phyloP scores from a whole-genome alignment of 306 rosid genomes.

The Quercus dentata region DNA sequence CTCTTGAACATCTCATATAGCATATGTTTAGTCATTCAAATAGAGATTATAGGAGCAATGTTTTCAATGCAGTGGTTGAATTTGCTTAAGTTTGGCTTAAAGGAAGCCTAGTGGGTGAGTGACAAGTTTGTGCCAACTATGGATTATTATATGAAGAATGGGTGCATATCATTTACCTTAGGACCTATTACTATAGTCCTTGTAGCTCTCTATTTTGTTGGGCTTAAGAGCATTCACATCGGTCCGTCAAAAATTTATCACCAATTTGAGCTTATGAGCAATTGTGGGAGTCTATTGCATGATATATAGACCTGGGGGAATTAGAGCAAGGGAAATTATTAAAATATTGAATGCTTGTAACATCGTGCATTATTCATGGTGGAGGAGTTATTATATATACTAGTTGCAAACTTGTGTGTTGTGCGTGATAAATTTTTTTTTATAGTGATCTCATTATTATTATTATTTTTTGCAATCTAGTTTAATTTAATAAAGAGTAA shows the following conservation, averaged over 20 bases:
- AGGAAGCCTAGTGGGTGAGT: slow-evolving; percentile 67
- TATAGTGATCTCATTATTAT: too few species aligned
- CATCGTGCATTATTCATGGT: too few species aligned
- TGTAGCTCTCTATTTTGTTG: slow-evolving; percentile 69
- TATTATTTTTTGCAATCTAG: too few species aligned
- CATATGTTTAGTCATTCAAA: background rate
- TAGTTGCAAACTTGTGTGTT: too few species aligned
- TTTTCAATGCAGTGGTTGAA: slow-evolving; percentile 67
- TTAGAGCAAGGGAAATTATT: too few species aligned
- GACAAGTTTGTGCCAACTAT: slow-evolving; percentile 52
- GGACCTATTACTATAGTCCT: slow-evolving; percentile 62
- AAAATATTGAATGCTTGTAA: too few species aligned
- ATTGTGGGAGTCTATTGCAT: background rate
- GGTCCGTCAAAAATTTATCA: slow-evolving; percentile 22
- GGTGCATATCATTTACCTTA: slow-evolving; percentile 53
- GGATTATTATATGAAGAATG: slow-evolving; percentile 75
- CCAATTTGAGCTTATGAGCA: slow-evolving; percentile 57
- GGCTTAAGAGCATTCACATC: slow-evolving; percentile 62
- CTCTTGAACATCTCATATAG: background rate
- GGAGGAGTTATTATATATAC: too few species aligned
- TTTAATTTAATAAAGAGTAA: too few species aligned
- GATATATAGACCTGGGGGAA: too few species aligned
- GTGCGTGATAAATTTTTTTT: too few species aligned
- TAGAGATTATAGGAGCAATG: background rate
- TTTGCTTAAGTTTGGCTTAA: slow-evolving; percentile 61